Evolutionary conservation across 2,329 filamentous ascomycete species (phyloP).

Genomic region (Venturia pyrina): DNA sequence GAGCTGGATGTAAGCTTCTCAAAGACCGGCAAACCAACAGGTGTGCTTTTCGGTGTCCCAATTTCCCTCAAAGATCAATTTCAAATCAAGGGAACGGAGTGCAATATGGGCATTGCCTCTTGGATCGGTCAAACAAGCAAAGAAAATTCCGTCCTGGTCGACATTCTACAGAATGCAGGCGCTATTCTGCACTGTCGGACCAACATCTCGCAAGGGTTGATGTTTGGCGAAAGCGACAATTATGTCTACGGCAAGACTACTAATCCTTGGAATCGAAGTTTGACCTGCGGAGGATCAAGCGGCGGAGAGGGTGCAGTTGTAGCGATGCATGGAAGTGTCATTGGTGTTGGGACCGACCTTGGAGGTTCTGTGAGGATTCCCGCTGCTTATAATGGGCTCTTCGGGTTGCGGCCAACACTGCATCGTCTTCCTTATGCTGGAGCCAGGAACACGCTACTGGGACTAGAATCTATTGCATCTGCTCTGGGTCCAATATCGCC

Average conservation of each 20-base stretch:
- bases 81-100: conserved; percentile 25
- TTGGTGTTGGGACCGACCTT: conserved; percentile 46
- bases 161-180: conserved; percentile 33
- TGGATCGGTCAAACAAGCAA: conserved; percentile 32
- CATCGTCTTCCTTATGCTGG: conserved; percentile 42
- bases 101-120: conserved; percentile 31
- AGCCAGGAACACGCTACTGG: neutral
- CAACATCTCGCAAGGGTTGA: conserved; percentile 44
- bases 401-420: conserved; percentile 36
- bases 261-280: conserved; percentile 36
- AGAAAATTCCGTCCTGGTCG: conserved; percentile 31
- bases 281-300: conserved; percentile 43
- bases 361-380: conserved; percentile 44
- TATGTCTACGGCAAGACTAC: conserved; percentile 37
- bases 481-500: neutral
- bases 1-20: conserved; percentile 19
- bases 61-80: conserved; percentile 29
- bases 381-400: conserved; percentile 39
- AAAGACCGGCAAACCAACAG: neutral
- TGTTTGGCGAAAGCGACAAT: conserved; percentile 43
- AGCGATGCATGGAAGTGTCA: conserved; percentile 35
- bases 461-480: neutral
- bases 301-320: conserved; percentile 45
- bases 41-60: conserved; percentile 19
- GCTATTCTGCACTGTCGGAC: conserved; percentile 44